A percentile compares a stretch with the other conserved stretches of the same genome.
Evolutionary conservation across 2,329 filamentous ascomycete genomes (phyloP).

Genomic region (Monosporascus sp.): DNA sequence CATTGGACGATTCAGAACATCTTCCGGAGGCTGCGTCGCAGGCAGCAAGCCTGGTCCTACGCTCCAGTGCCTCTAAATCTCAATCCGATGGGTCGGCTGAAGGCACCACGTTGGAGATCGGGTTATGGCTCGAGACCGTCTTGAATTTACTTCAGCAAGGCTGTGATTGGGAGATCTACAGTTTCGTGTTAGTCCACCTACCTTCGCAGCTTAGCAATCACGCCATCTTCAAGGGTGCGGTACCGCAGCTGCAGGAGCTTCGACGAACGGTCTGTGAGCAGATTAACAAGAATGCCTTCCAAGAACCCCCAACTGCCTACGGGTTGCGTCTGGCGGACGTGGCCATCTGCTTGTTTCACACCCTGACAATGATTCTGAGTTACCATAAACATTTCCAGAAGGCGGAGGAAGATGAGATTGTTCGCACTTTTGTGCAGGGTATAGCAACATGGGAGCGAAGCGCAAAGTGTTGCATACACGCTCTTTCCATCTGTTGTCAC

Average conservation of each 20-base stretch:
- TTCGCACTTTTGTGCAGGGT: conserved; percentile 79
- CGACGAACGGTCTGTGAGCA: conserved; percentile 76
- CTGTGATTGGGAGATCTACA: conserved; percentile 87
- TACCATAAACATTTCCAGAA: conserved; percentile 84
- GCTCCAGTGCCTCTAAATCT: conserved; percentile 32
- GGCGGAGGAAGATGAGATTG: conserved; percentile 82
- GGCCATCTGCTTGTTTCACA: conserved; percentile 81
- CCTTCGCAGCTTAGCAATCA: conserved; percentile 88
- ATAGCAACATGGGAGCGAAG: conserved; percentile 81
- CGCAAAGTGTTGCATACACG: conserved; percentile 90
- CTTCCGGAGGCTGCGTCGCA: conserved; percentile 44
- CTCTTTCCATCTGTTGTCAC: conserved; percentile 89
- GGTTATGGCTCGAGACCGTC: conserved; percentile 71
- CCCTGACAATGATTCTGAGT: conserved; percentile 80
- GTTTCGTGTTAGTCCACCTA: conserved; percentile 80
- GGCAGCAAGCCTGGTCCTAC: conserved; percentile 45
- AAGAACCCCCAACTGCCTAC: conserved; percentile 73
- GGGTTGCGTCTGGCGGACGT: conserved; percentile 84
- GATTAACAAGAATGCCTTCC: conserved; percentile 69
- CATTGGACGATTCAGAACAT: conserved; percentile 50
- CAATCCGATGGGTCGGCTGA: conserved; percentile 13
- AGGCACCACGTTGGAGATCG: conserved; percentile 50
- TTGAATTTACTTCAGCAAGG: conserved; percentile 69
- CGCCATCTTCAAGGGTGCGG: conserved; percentile 70
- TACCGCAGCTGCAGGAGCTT: conserved; percentile 69